A percentile compares a stretch with the other conserved stretches of the same genome.
Conservation (phyloP, 208 protist species). For the Porcisia deanei region DNA sequence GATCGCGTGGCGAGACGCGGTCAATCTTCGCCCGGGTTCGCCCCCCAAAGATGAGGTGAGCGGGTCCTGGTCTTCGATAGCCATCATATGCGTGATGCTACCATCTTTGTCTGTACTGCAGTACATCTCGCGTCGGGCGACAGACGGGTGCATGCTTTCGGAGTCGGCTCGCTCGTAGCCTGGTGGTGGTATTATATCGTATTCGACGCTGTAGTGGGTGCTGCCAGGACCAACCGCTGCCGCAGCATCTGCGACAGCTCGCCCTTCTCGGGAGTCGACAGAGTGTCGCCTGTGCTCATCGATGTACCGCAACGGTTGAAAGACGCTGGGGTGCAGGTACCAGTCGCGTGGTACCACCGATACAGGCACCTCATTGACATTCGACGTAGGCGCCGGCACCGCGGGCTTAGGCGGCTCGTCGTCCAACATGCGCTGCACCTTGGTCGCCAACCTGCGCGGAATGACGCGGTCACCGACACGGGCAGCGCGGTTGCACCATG, state of each 20-base stretch:
- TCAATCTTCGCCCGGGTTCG: slow-evolving; percentile 10
- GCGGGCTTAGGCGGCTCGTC: slow-evolving; percentile 64
- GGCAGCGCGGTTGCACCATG: slow-evolving; percentile 91
- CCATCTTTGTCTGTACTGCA: slow-evolving; percentile 20
- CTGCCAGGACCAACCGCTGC: not conserved
- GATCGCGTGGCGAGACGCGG: not conserved
- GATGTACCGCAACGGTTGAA: slow-evolving; percentile 57
- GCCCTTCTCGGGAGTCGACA: not conserved
- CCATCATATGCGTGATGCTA: slow-evolving; percentile 26
- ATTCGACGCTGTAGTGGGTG: slow-evolving; percentile 16
- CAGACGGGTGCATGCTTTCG: slow-evolving; percentile 3
- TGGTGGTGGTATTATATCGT: slow-evolving; percentile 15
- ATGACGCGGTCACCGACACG: slow-evolving; percentile 68
- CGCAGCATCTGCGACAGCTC: not conserved
- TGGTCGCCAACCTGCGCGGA: slow-evolving; percentile 67
- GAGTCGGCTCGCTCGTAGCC: slow-evolving; percentile 13
- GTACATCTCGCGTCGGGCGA: slow-evolving; percentile 14
- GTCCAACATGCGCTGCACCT: slow-evolving; percentile 78
- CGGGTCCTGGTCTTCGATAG: slow-evolving; percentile 25
- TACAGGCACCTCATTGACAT: slow-evolving; percentile 53
- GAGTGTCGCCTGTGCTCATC: slow-evolving; percentile 2
- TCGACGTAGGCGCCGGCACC: slow-evolving; percentile 16
- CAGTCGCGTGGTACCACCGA: slow-evolving; percentile 76
- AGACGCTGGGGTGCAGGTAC: slow-evolving; percentile 72
- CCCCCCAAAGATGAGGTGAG: slow-evolving; percentile 5